Evolutionary conservation across 768 basidiomycete genomes (phyloP).

Genomic region (Russula sp.): DNA sequence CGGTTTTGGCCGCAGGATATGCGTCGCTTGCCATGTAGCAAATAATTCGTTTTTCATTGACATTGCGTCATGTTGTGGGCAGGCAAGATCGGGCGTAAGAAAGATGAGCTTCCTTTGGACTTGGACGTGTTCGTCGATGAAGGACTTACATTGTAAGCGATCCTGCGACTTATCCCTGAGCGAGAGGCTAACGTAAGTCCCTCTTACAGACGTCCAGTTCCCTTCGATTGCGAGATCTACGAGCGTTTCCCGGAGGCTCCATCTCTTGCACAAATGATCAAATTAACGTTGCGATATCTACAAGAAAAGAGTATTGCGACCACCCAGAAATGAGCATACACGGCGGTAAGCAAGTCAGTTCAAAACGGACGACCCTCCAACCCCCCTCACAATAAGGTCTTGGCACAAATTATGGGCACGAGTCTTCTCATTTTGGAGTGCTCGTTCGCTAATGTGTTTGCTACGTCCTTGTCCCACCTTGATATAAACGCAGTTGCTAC

Average conservation of each 20-base stretch:
- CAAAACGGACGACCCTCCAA: no score
- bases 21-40: constrained; percentile 5
- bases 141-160: constrained; percentile 1
- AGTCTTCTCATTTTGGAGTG: no score
- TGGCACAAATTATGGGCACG: no score
- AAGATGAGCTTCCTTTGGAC: constrained; percentile 9
- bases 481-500: no score
- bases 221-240: constrained; percentile 4
- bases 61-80: constrained; percentile 30
- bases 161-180: no score
- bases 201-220: constrained; percentile 7
- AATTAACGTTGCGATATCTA: no score
- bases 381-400: no score
- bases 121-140: background rate
- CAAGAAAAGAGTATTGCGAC: no score
- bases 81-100: constrained; percentile 16
- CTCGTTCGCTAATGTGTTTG: no score
- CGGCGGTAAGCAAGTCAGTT: no score
- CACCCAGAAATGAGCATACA: no score
- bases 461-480: no score
- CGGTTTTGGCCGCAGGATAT: constrained; percentile 28
- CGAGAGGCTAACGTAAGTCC: background rate
- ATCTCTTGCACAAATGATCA: background rate
- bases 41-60: constrained; percentile 32
- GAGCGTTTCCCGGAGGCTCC: constrained; percentile 11